phyloP scores from a whole-genome alignment of 768 basidiomycete species.

The Termitomyces sp. region DNA sequence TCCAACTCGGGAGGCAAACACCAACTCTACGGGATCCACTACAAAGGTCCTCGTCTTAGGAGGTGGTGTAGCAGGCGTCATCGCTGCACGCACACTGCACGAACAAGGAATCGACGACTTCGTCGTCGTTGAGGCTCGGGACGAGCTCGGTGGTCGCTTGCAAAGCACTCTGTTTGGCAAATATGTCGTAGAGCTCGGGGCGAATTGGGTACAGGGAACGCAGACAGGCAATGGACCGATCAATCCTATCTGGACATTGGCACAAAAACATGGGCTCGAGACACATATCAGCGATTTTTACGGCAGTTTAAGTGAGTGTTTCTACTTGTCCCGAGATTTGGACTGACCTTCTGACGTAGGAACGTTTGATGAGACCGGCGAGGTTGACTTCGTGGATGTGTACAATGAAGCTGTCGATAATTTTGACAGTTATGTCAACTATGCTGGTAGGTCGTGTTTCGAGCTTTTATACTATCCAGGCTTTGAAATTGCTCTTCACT shows the following conservation, averaged over 20 bases:
- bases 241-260: slow-evolving; percentile 61
- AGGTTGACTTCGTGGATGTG: slow-evolving; percentile 37
- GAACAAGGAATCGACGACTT: slow-evolving; percentile 54
- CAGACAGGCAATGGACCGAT: slow-evolving; percentile 44
- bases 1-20: neutral
- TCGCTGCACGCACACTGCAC: slow-evolving; percentile 60
- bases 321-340: neutral
- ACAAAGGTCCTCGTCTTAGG: slow-evolving; percentile 56
- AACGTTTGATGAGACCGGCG: too few species aligned
- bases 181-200: slow-evolving; percentile 50
- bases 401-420: slow-evolving; percentile 31
- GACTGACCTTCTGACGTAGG: neutral
- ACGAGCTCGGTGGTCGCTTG: slow-evolving; percentile 47
- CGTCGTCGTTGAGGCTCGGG: slow-evolving; percentile 45
- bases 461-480: too few species aligned
- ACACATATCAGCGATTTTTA: slow-evolving; percentile 43
- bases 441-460: slow-evolving; percentile 35
- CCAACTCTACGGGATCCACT: neutral
- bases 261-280: slow-evolving; percentile 49
- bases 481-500: neutral
- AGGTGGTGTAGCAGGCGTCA: slow-evolving; percentile 63
- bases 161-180: slow-evolving; percentile 43
- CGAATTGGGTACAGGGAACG: slow-evolving; percentile 59
- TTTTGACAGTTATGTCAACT: slow-evolving; percentile 31
- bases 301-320: slow-evolving; percentile 35